These are phyloP conservation scores for Populus alba DNA, from an alignment of 345 rosid genomes.

Conservation along the genomic window DNA sequence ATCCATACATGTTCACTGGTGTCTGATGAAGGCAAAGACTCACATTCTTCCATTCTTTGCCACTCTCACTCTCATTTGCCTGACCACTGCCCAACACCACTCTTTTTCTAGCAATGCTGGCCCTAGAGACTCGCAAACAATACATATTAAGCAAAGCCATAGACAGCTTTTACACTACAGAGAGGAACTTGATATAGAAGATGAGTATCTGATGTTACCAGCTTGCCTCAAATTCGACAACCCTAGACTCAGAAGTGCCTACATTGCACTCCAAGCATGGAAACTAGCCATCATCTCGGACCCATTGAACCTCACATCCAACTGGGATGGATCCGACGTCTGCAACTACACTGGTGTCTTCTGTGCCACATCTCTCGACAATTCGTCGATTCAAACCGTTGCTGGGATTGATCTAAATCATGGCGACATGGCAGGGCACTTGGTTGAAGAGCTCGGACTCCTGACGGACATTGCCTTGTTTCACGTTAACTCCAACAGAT, in stretches of 20 bases:
- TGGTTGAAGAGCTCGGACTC: constrained; percentile 64
- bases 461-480: constrained; percentile 57
- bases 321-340: constrained; percentile 70
- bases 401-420: constrained; percentile 79
- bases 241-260: constrained; percentile 49
- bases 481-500: constrained; percentile 78
- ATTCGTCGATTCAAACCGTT: constrained; percentile 51
- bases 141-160: constrained; percentile 9
- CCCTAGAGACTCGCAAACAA: not conserved
- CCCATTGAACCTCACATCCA: constrained; percentile 23
- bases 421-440: constrained; percentile 67
- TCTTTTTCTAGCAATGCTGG: constrained; percentile 17
- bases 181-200: constrained; percentile 19
- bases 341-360: constrained; percentile 80
- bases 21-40: constrained; percentile 39
- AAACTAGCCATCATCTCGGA: constrained; percentile 59
- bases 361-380: constrained; percentile 50
- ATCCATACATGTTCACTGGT: constrained; percentile 9
- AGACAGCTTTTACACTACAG: constrained; percentile 28
- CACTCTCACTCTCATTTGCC: constrained; percentile 20
- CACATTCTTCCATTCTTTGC: constrained; percentile 20
- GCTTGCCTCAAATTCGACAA: constrained; percentile 48
- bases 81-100: constrained; percentile 7
- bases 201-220: constrained; percentile 21
- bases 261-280: constrained; percentile 86